Evolutionary conservation across 2,329 filamentous ascomycete genomes (phyloP), one percentile per base, ranked within the genome.

Genomic region (Penicillium olsonii): DNA sequence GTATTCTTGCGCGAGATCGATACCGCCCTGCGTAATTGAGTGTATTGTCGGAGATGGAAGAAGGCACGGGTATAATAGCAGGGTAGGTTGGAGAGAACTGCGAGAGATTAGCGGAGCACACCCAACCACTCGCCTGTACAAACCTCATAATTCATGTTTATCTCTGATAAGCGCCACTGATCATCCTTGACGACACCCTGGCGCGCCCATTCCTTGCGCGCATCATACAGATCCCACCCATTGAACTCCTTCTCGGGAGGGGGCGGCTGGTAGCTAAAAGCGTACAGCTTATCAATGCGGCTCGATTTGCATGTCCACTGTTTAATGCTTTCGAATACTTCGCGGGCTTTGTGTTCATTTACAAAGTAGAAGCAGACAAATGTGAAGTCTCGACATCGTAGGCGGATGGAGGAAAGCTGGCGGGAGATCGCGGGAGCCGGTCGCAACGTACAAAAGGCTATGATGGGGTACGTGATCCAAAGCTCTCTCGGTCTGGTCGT

Each of bases 381-480:
- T 41, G 84, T 92, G 69, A 99, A 97, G 76, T 99, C 94, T 50
- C 92, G 88, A 67, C 92, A 91, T 45, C 91, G 86, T 54, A 99
- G 76, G 44, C 92, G 87, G 65, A 99, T 90, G 3, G 89, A 88
- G 5, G 92, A 90, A 26, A 84, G 81, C 53, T 90, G 82, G 42
- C 84, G 82, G 50, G 87, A 87, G 11, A 79, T 77, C 6, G 83
- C 79, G 15, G 88, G 86, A 39, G 86, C 84, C 22, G 90, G 87
- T 52, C 90, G 84, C 58, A 92, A 84, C 19, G 82, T 84, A 73
- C 92, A 96, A 64, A 86, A 83, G 34, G 83, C 83, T 63, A 99
- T 90, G 72, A 97, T 92, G 19, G 92, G 92, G 71, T 92, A 99
- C 14, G 94, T 92, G 47, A 97, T 90, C 89, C 92, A 99, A 66